Base-by-base conservation (phyloP, 306 rosid genomes). In the Glycine latifolia region DNA sequence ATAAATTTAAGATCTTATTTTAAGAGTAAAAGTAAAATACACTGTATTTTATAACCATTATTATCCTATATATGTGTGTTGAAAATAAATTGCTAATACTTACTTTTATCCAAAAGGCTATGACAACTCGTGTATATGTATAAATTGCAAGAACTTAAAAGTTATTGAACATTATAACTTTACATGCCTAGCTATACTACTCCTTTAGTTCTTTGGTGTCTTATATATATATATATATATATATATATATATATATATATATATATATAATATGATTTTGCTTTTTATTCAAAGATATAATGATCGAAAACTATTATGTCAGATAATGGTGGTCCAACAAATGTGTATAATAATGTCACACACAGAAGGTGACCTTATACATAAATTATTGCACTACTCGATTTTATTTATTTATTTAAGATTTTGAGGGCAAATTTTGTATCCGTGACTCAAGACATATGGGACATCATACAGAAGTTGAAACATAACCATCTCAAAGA, bases 281-380 rank as follows among this genome's bases (percentile, higher is more conserved):
- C 55, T 81, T 73, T 80, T 56, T 37, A 33, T 71, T 39, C 77
- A 76, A 71, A 63, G 55, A 56, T 76, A 59, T 67, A 82, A 76
- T 82, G 77, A 82, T 68, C 55, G 39, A 69, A 59, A 70, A 76
- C 81, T 69, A 77, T 69, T 69, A 69, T 77, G 86, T 77, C 78
- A 76, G 78, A 61, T 77, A 41, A 61, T 39, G 59, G 74, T 76
- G 86, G 86, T 76, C 82, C 86, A 76, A 69, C 68, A 48, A 60
- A 76, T 77, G 59, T 59, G 67, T 20, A 81, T 66, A 37, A 71
- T 61, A 80, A 72, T 81, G 74, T 52, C 71, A 14, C 60, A 26
- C 61, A 14, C 13, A 77, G 73, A 62, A 41, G 67, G 69, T 53
- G 75, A 53, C 56, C 60, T 56, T 52, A 44, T 41, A 44, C 35